phyloP scores from a whole-genome alignment of 106 monocot species.

The Dioscorea zingiberensis region DNA sequence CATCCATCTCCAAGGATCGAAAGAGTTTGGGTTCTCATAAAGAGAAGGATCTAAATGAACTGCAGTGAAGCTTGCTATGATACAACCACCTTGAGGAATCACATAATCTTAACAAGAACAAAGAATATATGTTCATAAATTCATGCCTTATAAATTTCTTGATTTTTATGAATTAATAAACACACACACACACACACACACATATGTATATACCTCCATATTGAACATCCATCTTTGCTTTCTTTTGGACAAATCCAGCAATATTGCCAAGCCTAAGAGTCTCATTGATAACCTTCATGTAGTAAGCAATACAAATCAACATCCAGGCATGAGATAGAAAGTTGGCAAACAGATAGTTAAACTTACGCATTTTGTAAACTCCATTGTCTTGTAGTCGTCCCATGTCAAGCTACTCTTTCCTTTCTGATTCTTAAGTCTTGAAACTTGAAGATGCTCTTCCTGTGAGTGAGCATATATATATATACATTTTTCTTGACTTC shows the following conservation, averaged over 20 bases:
- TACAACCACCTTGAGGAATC: neutral
- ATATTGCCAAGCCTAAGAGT: slow-evolving; percentile 1
- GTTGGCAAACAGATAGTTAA: neutral
- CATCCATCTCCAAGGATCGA: slow-evolving; percentile 3
- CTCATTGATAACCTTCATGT: slow-evolving; percentile 4
- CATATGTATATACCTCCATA: neutral
- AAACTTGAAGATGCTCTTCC: slow-evolving; percentile 4
- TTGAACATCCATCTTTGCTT: neutral
- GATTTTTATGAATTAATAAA: too few relatives aligned
- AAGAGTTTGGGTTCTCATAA: neutral
- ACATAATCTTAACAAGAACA: neutral
- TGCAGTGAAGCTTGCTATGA: neutral
- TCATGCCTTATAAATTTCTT: too few relatives aligned
- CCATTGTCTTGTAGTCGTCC: slow-evolving; percentile 4
- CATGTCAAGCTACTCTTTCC: neutral
- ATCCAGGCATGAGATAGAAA: too few relatives aligned
- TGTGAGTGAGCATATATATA: neutral
- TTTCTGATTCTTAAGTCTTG: neutral
- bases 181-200: too few relatives aligned
- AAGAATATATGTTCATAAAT: too few relatives aligned
- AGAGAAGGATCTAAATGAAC: slow-evolving; percentile 3
- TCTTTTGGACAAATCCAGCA: neutral
- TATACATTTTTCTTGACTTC: too few relatives aligned
- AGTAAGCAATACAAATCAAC: too few relatives aligned
- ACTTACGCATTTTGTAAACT: slow-evolving; percentile 3